Evolutionary conservation across 495 filamentous ascomycete genomes (phyloP).

Genomic region (Pseudomonodictys pantanalensis): DNA sequence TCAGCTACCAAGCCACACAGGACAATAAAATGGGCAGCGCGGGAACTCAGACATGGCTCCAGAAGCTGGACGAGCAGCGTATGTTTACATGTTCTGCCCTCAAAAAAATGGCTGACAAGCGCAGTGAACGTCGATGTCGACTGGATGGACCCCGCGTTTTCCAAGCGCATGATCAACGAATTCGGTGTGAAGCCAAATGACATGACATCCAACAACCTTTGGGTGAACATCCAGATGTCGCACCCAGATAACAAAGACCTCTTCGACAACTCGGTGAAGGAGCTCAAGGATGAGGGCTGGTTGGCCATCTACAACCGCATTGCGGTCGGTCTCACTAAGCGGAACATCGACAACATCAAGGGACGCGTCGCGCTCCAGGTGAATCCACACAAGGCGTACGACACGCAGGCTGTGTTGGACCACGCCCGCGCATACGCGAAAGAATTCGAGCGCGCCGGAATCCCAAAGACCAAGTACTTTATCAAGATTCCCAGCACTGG

Average conservation of each 20-base stretch:
- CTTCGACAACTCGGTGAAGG: constrained; percentile 1
- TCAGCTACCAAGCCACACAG: too few species aligned
- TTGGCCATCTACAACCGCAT: constrained; percentile 13
- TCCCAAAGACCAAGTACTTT: constrained; percentile 15
- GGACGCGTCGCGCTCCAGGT: constrained; percentile 11
- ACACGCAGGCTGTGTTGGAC: constrained; percentile 1
- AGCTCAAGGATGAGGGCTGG: constrained; percentile 9
- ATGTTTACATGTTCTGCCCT: not conserved
- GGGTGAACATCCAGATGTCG: constrained; percentile 18
- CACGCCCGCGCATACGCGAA: constrained; percentile 6
- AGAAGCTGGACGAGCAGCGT: constrained; percentile 15
- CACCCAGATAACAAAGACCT: constrained; percentile 11
- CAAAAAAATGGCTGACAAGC: not conserved
- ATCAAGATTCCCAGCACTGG: constrained; percentile 11
- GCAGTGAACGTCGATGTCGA: constrained; percentile 13
- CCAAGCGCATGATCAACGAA: constrained; percentile 3
- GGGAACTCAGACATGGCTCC: constrained; percentile 7
- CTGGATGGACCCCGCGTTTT: constrained; percentile 14
- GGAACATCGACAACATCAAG: constrained; percentile 12
- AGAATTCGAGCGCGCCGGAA: constrained; percentile 9
- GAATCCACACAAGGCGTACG: constrained; percentile 10
- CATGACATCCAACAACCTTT: constrained; percentile 11
- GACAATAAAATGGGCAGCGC: constrained; percentile 2
- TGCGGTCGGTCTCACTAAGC: not conserved
- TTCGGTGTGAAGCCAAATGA: constrained; percentile 6